phyloP scores from a whole-genome alignment of 208 protist species.

The Acanthamoeba polyphaga region DNA sequence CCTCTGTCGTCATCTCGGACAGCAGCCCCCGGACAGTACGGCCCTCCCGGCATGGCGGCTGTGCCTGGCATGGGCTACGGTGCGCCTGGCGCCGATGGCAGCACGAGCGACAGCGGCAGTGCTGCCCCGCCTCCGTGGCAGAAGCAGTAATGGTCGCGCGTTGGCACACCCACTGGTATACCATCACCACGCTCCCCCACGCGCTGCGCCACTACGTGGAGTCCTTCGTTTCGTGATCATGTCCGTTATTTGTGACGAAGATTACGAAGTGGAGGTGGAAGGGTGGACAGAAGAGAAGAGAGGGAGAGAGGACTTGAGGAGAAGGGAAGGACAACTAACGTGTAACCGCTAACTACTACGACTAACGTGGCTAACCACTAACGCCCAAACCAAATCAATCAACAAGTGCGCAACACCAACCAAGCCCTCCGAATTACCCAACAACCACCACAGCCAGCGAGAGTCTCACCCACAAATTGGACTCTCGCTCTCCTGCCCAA shows the following conservation, averaged over 20 bases:
- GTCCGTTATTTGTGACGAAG: neutral
- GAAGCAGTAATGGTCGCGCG: neutral
- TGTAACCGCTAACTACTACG: neutral
- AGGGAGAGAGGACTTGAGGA: too few relatives aligned
- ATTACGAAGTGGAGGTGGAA: too few relatives aligned
- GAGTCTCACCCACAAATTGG: neutral
- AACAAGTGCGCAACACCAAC: too few relatives aligned
- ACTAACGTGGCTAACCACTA: too few relatives aligned
- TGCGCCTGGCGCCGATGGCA: neutral
- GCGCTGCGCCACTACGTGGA: neutral
- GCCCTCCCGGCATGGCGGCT: neutral
- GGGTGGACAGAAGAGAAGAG: too few relatives aligned
- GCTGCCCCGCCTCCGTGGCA: slow-evolving; percentile 20
- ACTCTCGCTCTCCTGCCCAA: neutral
- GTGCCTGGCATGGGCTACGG: neutral
- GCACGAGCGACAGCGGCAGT: neutral
- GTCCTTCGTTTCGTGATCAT: neutral
- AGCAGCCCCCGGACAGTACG: neutral
- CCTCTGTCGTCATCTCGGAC: too few relatives aligned
- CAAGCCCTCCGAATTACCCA: neutral
- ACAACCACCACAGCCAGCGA: neutral
- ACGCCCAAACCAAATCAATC: too few relatives aligned
- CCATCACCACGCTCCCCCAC: neutral
- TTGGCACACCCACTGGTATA: neutral
- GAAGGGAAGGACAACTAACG: neutral